These are phyloP conservation scores for Lodderomyces metapsilosis DNA, from an alignment of 1,139 yeast species.

Conservation along the genomic window DNA sequence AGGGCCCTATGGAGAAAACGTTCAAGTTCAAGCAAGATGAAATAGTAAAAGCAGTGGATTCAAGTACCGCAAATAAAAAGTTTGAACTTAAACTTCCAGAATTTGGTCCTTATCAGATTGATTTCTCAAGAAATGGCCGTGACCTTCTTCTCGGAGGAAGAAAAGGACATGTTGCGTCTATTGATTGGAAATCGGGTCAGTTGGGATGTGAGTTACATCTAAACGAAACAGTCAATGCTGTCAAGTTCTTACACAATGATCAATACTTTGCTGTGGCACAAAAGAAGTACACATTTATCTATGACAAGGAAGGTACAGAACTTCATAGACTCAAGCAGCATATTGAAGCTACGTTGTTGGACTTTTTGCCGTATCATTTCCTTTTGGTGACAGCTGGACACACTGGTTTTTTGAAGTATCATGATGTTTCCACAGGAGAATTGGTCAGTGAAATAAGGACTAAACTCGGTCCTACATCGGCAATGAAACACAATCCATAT, in stretches of 20 bases:
- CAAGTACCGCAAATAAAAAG: slow-evolving; percentile 68
- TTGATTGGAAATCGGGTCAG: slow-evolving; percentile 92
- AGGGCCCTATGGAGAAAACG: slow-evolving; percentile 83
- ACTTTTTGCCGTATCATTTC: slow-evolving; percentile 91
- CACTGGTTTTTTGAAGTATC: slow-evolving; percentile 85
- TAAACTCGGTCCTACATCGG: slow-evolving; percentile 84
- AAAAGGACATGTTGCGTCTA: slow-evolving; percentile 93
- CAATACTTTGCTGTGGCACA: slow-evolving; percentile 97
- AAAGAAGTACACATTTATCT: slow-evolving; percentile 88
- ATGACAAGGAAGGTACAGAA: slow-evolving; percentile 89
- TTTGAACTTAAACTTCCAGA: slow-evolving; percentile 72
- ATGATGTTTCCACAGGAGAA: slow-evolving; percentile 92
- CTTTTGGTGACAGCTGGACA: slow-evolving; percentile 85
- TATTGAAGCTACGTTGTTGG: slow-evolving; percentile 77
- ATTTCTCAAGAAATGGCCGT: slow-evolving; percentile 86
- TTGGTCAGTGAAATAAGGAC: slow-evolving; percentile 82
- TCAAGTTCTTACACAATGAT: slow-evolving; percentile 85
- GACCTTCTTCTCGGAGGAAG: slow-evolving; percentile 80
- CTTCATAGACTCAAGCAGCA: slow-evolving; percentile 90
- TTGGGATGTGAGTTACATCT: slow-evolving; percentile 79
- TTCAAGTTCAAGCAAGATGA: slow-evolving; percentile 82
- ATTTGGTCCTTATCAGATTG: slow-evolving; percentile 83
- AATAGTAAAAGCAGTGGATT: slow-evolving; percentile 75
- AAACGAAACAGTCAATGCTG: slow-evolving; percentile 87
- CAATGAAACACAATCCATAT: slow-evolving; percentile 91